These are phyloP conservation scores for Fomes fomentarius DNA, from an alignment of 1,284 basidiomycete species.

Conservation along the genomic window DNA sequence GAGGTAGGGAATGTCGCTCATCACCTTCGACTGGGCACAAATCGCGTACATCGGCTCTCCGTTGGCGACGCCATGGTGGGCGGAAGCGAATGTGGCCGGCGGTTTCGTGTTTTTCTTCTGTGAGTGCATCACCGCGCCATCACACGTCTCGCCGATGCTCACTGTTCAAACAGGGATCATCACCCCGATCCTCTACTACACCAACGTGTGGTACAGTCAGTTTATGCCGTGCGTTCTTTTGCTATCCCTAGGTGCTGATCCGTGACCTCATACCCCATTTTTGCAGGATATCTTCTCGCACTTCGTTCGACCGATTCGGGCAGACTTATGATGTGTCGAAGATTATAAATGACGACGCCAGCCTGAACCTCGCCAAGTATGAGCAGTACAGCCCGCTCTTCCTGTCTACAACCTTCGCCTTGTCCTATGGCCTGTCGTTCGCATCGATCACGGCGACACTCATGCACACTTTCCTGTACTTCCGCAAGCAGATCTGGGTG, in stretches of 20 bases:
- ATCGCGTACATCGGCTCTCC: constrained; percentile 61
- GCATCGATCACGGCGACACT: constrained; percentile 61
- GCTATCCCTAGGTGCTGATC: no score
- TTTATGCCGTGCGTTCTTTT: constrained; percentile 50
- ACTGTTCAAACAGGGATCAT: constrained; percentile 54
- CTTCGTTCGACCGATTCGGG: constrained; percentile 61
- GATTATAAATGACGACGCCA: constrained; percentile 55
- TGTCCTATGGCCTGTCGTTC: constrained; percentile 66
- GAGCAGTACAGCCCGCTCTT: constrained; percentile 61
- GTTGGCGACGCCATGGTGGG: constrained; percentile 63
- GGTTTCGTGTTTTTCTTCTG: constrained; percentile 65
- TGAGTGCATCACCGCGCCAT: constrained; percentile 33
- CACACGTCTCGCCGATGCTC: no score
- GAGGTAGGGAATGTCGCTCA: constrained; percentile 43
- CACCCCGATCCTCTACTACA: constrained; percentile 59
- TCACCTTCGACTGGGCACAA: constrained; percentile 52
- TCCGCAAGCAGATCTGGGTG: constrained; percentile 77
- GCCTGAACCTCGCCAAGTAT: constrained; percentile 56
- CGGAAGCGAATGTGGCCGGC: constrained; percentile 56
- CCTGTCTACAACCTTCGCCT: constrained; percentile 70
- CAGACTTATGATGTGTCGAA: constrained; percentile 56
- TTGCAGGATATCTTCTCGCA: constrained; percentile 54
- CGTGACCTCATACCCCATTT: not conserved
- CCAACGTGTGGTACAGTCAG: constrained; percentile 44
- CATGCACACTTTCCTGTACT: constrained; percentile 81